phyloP scores from a whole-genome alignment of 2,329 filamentous ascomycete species.

The Fusarium abutilonis region DNA sequence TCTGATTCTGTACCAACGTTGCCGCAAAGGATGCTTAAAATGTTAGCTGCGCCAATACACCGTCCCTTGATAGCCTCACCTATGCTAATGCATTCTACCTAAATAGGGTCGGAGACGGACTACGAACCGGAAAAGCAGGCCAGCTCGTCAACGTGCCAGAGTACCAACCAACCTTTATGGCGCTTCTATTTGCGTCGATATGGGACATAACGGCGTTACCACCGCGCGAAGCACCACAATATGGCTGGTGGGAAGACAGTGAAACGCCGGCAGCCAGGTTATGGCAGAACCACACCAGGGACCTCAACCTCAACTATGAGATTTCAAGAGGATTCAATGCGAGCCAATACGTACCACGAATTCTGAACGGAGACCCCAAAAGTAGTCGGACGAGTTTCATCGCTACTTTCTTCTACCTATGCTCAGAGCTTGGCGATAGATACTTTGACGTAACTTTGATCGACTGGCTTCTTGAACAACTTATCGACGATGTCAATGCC shows the following conservation, averaged over 20 bases:
- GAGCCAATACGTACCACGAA: constrained; percentile 48
- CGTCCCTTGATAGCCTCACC: not conserved
- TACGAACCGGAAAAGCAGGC: constrained; percentile 53
- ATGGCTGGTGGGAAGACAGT: constrained; percentile 52
- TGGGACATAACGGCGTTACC: constrained; percentile 53
- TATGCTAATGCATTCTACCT: constrained; percentile 27
- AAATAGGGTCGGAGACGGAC: constrained; percentile 53
- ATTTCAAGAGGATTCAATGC: constrained; percentile 50
- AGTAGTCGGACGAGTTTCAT: constrained; percentile 58
- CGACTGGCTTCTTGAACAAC: constrained; percentile 58
- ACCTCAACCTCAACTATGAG: constrained; percentile 52
- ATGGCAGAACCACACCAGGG: constrained; percentile 51
- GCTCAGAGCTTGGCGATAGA: constrained; percentile 56
- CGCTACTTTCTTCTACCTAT: constrained; percentile 59
- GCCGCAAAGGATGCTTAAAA: constrained; percentile 55
- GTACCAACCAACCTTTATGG: constrained; percentile 58
- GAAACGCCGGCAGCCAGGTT: constrained; percentile 51
- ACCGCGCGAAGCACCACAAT: constrained; percentile 49
- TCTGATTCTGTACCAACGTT: constrained; percentile 43
- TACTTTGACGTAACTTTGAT: constrained; percentile 56
- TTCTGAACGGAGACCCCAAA: constrained; percentile 50
- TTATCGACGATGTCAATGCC: constrained; percentile 56
- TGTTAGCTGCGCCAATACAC: constrained; percentile 16
- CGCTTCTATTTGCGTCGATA: constrained; percentile 56
- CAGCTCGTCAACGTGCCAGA: constrained; percentile 54